Evolutionary conservation across 768 basidiomycete genomes (phyloP), one percentile per base, ranked within the genome.

Genomic region (Pulveroboletus ravenelii): DNA sequence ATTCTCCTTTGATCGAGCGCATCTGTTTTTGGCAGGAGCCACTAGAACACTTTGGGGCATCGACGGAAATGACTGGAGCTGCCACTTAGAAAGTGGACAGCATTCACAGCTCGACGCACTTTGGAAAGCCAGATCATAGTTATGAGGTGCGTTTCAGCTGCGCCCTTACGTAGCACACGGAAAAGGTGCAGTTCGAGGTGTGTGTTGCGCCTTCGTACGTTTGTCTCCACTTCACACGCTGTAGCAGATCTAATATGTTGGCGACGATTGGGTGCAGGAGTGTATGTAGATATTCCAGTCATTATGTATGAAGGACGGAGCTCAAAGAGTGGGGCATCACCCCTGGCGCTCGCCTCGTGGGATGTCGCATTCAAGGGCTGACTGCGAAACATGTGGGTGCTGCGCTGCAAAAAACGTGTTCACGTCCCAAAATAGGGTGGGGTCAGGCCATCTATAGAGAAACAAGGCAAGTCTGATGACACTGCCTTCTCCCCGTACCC

Each of bases 1-100:
- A 69, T 59, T 62, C 68, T 37, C 67, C 73, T 5, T 62, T 58
- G 25, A 57, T 76, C 27, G 67, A 61, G 38, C 58, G 52, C 17
- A 50, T 75, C 48, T 62, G 65, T 40, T 59, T 77, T 58, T 70
- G 73, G 52, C 51, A 51, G 60, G 68, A 15, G 29, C 57, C 35
- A 57, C 48, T 42, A 56, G 68, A 38, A 60, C 60, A 27, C 58
- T 70, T 48, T 68, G 68, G 68, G 34, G 45, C 45, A 40, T 66
- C 35, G 66, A 68, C 66, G 67, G 67, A 70, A 60, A 68, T 70
- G 68, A 70, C 51, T 68, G 66, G 66, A 56, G 42, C 36, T 56
- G 54, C 49, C 68, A 58, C 30, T 54, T 60, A 6, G 66, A 68
- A 44, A 50, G 23, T 17, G 62, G 56, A 9, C 66, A 68, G 14